Base-by-base conservation (phyloP, 176 grass and related monocot genomes). In the Phragmites australis region DNA sequence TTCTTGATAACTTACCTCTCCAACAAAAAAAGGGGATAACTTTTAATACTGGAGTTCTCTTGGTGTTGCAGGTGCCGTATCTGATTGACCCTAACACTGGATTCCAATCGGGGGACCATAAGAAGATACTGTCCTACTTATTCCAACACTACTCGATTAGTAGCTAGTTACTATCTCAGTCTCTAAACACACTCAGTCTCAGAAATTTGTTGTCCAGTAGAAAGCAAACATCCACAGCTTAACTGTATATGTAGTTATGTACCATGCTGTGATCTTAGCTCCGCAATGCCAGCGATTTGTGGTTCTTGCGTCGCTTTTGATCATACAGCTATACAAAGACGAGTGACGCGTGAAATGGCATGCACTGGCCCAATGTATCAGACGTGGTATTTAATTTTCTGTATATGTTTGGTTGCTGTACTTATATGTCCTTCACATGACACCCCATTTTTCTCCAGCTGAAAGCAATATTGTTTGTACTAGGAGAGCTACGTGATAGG, bases 51-150 rank as follows among this genome's bases (percentile, higher is more conserved):
- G 18, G 4, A 22, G 17, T 34, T 77, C n/a, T n/a, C 45, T 29
- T 45, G 83, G 15, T 78, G 43, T 79, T 91, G 63, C 84, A 93
- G 96, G 88, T 99, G 15, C 92, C 96, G 40, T 91, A 93, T 68
- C 78, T 95, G 53, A 69, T 93, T 18, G 96, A 99, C 67, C 84
- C 75, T 9, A 95, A 95, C 66, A 95, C 90, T 1, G 84, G 88
- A 53, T 89, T 99, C 47, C 78, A 86, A 63, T 89, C 93, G 18
- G 86, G 81, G 21, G 86, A 99, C 59, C 80, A 93, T 32, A 99
- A 84, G 81, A 73, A 88, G 64, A 93, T 95, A 71, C 70, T 93
- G 32, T 39, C 78, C 23, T 86, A 99, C 84, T 90, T 99, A 58
- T 99, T 95, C 65, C 25, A 82, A 53, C 86, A 88, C 47, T 99